Evolutionary conservation across 1,284 basidiomycete genomes (phyloP).

Genomic region (Pulveroboletus sp.): DNA sequence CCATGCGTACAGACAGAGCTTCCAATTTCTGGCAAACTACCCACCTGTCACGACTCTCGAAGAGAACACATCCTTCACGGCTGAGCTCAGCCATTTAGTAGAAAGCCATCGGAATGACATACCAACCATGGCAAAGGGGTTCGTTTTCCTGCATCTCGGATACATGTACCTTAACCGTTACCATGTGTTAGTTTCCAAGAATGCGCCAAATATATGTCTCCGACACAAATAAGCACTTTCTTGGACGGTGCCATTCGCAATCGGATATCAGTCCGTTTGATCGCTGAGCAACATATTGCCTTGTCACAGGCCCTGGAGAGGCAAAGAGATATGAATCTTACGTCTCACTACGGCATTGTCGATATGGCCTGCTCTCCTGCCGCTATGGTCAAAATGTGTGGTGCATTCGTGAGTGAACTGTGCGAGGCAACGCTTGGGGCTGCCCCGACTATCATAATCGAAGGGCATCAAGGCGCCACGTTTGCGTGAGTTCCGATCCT

Average conservation of each 20-base stretch:
- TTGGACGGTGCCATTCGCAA: conserved; percentile 84
- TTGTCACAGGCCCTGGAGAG: conserved; percentile 63
- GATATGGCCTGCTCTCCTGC: conserved; percentile 68
- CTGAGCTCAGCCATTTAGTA: conserved; percentile 71
- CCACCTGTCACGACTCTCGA: conserved; percentile 64
- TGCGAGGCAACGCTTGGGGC: conserved; percentile 86
- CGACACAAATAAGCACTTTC: conserved; percentile 75
- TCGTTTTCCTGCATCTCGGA: conserved; percentile 25
- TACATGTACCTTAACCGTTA: conserved; percentile 1
- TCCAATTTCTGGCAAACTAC: conserved; percentile 71
- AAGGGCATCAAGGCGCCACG: conserved; percentile 69
- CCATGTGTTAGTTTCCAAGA: conserved; percentile 73
- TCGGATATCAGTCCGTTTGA: conserved; percentile 85
- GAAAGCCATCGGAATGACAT: conserved; percentile 84
- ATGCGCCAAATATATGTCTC: conserved; percentile 80
- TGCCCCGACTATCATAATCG: conserved; percentile 65
- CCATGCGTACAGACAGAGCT: conserved; percentile 73
- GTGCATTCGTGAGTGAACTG: conserved; percentile 79
- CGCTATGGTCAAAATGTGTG: conserved; percentile 73
- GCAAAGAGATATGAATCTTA: conserved; percentile 34
- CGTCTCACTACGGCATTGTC: conserved; percentile 62
- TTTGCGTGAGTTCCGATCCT: conserved; percentile 62
- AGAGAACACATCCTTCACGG: conserved; percentile 71
- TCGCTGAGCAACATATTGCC: conserved; percentile 91
- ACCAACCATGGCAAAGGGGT: conserved; percentile 88